These are phyloP conservation scores for Dryas drummondii DNA, from an alignment of 306 rosid species.

Conservation along the genomic window DNA sequence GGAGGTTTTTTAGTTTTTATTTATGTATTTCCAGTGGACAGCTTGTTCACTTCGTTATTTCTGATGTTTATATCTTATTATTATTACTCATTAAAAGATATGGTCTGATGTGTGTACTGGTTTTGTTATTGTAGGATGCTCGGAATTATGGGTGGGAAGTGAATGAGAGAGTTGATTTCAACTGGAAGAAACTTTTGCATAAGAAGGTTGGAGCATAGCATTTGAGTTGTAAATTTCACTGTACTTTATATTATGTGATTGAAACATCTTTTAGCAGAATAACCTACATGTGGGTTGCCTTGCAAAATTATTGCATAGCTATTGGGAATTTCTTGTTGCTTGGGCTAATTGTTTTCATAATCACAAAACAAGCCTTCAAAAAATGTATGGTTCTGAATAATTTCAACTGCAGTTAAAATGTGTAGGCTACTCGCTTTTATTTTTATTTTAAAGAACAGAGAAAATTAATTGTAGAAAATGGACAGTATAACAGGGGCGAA, in stretches of 20 bases:
- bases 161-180: slow-evolving; percentile 79
- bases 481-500: neutral
- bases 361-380: neutral
- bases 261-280: neutral
- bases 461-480: neutral
- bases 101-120: slow-evolving; percentile 13
- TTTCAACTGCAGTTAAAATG: neutral
- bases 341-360: neutral
- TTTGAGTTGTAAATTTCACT: neutral
- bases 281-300: neutral
- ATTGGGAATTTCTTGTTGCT: neutral
- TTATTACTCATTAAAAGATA: neutral
- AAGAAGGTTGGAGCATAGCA: slow-evolving; percentile 60
- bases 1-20: neutral
- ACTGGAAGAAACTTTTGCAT: slow-evolving; percentile 89
- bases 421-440: neutral
- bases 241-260: neutral
- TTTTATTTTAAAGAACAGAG: neutral
- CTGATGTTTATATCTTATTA: neutral
- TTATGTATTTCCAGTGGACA: neutral
- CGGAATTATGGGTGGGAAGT: slow-evolving; percentile 88
- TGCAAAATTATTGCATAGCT: neutral
- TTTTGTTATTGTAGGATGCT: slow-evolving; percentile 66
- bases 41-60: neutral
- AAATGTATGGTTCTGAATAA: neutral